Evolutionary conservation across 2,329 filamentous ascomycete genomes (phyloP), one percentile per base, ranked within the genome.

Genomic region (Talaromyces sp.): DNA sequence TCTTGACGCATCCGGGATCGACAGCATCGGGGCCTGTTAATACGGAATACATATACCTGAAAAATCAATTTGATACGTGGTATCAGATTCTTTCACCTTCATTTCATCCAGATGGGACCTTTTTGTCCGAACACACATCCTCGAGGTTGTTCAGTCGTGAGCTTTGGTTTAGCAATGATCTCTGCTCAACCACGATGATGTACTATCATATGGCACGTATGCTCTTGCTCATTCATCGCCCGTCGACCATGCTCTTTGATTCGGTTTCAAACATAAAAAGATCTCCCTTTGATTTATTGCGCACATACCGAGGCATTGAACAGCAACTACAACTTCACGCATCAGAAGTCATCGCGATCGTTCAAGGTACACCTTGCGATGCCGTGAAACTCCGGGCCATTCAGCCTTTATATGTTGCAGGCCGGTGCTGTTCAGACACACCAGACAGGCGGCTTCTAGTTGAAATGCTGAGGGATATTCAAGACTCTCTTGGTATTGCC

Each of bases 151-250:
- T 44, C 13, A 7, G 39, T 15, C 58, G 55, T 17, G 64, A 66
- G 27, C 64, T 47, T 4, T 67, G 65, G 65, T 66, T 65, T 22
- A 39, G 64, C 1, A 61, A 57, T 10, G 65, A 67, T 8, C 59
- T 59, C 0, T 64, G 59, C n/a, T 64, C 65, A 1, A 62, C 65
- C 8, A 61, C 65, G 1, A 59, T 66, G 51, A 61, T 61, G 5
- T 64, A 66, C 28, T 67, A 67, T n/a, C 62, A 67, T 49, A 67
- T 67, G 65, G 63, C 63, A 0, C 60, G 63, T 3, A 67, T 65
- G n/a, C 22, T 67, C 4, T 27, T 66, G 3, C 51, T 67, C 6
- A 52, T 63, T 3, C 57, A 63, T 27, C 56, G 59, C 2, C 65
- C 63, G 1, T 55, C 30, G 13, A 30, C 54, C 47, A 6, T 22